Conservation (phyloP, 208 protist genomes). For the Lotmaria passim region DNA sequence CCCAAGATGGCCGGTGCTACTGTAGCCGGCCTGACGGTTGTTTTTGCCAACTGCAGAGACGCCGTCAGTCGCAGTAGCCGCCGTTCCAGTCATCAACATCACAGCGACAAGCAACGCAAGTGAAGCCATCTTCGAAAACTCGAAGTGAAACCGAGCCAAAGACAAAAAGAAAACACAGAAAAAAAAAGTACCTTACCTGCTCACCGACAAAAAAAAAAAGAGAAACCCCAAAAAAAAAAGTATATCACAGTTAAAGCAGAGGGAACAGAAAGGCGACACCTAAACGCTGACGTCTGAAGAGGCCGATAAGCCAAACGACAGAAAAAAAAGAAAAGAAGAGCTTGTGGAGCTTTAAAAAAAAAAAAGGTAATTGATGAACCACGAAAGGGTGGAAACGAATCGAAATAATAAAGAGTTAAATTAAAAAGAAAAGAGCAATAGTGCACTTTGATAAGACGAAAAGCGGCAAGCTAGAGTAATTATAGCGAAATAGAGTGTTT, state of each 20-base stretch:
- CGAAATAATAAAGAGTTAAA: conserved; percentile 1
- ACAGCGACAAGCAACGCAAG: neutral
- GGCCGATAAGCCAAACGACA: conserved; percentile 6
- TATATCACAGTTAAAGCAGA: neutral
- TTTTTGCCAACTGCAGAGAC: neutral
- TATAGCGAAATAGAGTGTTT: no score
- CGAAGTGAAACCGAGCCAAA: neutral
- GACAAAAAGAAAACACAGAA: conserved; percentile 1
- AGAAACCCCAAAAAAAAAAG: neutral
- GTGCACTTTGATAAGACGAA: neutral
- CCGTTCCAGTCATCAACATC: conserved; percentile 8
- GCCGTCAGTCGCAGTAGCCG: neutral
- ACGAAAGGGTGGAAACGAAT: neutral
- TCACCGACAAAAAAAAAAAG: neutral
- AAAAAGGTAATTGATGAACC: neutral
- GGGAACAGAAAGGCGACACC: conserved; percentile 2
- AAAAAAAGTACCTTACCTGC: neutral
- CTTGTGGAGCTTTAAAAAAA: no score
- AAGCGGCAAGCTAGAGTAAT: no score
- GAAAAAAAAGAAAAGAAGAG: conserved; percentile 4
- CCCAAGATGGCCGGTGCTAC: no score
- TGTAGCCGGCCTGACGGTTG: neutral
- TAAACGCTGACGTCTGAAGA: neutral
- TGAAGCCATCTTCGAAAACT: neutral
- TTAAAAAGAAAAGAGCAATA: neutral